Conservation (phyloP, 2,329 filamentous ascomycete species). For the Madurella fahalii region DNA sequence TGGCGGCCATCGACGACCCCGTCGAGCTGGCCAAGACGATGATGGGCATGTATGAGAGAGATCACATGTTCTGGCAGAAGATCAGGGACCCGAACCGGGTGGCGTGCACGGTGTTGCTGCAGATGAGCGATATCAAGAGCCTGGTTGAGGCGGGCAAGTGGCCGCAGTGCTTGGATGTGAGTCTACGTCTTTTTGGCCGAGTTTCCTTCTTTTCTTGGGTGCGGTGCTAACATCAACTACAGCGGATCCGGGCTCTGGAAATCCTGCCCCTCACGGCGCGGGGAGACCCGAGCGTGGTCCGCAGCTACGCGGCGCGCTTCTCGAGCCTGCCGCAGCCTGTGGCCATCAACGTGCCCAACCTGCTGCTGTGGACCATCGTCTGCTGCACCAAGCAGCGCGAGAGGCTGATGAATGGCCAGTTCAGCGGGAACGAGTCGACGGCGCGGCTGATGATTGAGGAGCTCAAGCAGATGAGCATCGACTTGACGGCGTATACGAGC, state of each 20-base stretch:
- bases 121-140: constrained; percentile 59
- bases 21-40: constrained; percentile 57
- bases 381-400: constrained; percentile 78
- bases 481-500: constrained; percentile 90
- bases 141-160: constrained; percentile 52
- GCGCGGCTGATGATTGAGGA: constrained; percentile 62
- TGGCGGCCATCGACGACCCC: constrained; percentile 58
- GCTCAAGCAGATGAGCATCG: constrained; percentile 75
- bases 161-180: constrained; percentile 56
- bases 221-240: not conserved
- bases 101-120: constrained; percentile 53
- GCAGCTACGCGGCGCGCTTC: constrained; percentile 76
- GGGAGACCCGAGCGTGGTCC: constrained; percentile 74
- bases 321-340: constrained; percentile 73
- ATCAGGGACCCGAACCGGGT: constrained; percentile 55
- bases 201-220: not conserved
- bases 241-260: constrained; percentile 67
- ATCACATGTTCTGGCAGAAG: constrained; percentile 56
- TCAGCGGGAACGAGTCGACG: constrained; percentile 67
- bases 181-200: constrained; percentile 29
- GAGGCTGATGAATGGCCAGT: constrained; percentile 64
- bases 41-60: constrained; percentile 60
- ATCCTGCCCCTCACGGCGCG: constrained; percentile 75
- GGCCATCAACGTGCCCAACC: constrained; percentile 81
- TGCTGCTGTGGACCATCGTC: constrained; percentile 89